Percentiles rank a stretch among this genome's conserved stretches.
These are phyloP conservation scores for Brassica carinata DNA, from an alignment of 345 rosid genomes.

Conservation along the genomic window DNA sequence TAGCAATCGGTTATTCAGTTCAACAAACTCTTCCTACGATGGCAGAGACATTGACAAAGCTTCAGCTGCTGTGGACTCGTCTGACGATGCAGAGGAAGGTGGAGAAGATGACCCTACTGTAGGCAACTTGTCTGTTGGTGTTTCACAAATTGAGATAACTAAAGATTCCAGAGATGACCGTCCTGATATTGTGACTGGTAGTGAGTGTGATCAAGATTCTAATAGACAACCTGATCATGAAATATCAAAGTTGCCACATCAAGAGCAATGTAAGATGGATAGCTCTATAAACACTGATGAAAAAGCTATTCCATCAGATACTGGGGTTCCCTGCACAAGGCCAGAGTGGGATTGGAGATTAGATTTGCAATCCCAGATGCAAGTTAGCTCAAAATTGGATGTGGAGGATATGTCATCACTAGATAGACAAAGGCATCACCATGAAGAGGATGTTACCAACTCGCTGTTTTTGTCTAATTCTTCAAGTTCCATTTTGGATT, in stretches of 20 bases:
- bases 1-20: conserved; percentile 39
- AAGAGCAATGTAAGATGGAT: conserved; percentile 44
- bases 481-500: conserved; percentile 42
- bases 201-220: conserved; percentile 47
- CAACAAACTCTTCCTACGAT: conserved; percentile 36
- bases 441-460: conserved; percentile 56
- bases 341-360: conserved; percentile 47
- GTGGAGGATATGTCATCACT: conserved; percentile 64
- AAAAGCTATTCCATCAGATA: conserved; percentile 35
- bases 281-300: conserved; percentile 30
- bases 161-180: conserved; percentile 39
- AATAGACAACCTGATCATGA: conserved; percentile 46
- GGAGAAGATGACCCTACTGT: conserved; percentile 35
- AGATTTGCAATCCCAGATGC: conserved; percentile 36
- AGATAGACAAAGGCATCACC: conserved; percentile 61
- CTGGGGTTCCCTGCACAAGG: conserved; percentile 32
- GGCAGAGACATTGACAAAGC: conserved; percentile 26
- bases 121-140: conserved; percentile 39
- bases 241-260: conserved; percentile 40
- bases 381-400: conserved; percentile 38
- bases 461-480: conserved; percentile 49
- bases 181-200: conserved; percentile 39
- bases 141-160: conserved; percentile 50
- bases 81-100: conserved; percentile 30
- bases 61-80: conserved; percentile 34